Base-by-base conservation (phyloP, 2,329 filamentous ascomycete genomes). In the Magnaporthiopsis incrustans region DNA sequence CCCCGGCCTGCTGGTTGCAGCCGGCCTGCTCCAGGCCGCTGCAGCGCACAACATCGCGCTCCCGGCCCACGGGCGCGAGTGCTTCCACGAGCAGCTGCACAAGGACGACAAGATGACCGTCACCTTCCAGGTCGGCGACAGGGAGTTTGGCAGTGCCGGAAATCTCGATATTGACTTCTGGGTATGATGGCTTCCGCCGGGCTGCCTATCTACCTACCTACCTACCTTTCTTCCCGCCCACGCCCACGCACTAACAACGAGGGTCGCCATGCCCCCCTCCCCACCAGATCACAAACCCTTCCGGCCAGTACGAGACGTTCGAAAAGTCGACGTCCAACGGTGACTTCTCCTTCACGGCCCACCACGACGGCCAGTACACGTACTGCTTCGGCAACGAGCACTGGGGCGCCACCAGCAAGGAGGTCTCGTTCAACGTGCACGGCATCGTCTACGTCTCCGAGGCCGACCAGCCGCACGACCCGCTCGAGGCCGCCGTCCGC, bases 341-440 rank as follows among this genome's bases (percentile, higher is more conserved):
- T 74, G 94, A 98, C 78, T 92, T 96, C 81, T 91, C 91, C 65
- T 98, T 99, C 79, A 89, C 87, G 56, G 93, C 95, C 62, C 81
- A 84, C 71, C 79, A 87, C 73, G 93, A 99, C 76, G 95, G 95
- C 69, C 92, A 90, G 79, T 97, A 90, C 81, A 82, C 85, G 65
- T 99, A 99, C 86, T 99, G 95, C 86, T 99, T 99, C 81, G 96
- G 95, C 79, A 99, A 99, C 79, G 94, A 98, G 82, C 89, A 95
- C 77, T 99, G 94, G 92, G 91, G 91, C 65, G 92, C 93, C 65
- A 92, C 92, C 77, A 96, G 87, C 75, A 99, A 99, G 80, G 95
- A 99, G 77, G 94, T 99, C 63, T 96, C 92, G 64, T 99, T 99
- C 86, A 99, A 99, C 77, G 95, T 99, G 63, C 95, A 99, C 79